phyloP scores from a whole-genome alignment of 2,329 filamentous ascomycete species.

The Xylaria sp. region DNA sequence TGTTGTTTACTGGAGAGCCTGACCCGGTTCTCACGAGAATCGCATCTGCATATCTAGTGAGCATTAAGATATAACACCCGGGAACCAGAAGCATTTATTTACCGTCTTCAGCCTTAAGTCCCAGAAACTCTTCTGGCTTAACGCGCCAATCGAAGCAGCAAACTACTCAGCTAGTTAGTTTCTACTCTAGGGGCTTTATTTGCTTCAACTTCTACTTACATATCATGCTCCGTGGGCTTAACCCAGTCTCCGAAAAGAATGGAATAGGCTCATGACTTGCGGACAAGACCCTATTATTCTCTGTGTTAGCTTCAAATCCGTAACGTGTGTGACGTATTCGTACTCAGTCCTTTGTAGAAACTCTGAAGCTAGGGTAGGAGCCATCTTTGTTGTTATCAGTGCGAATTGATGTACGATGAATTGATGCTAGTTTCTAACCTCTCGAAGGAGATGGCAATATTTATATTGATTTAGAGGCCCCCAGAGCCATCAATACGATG shows the following conservation, averaged over 20 bases:
- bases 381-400: slow-evolving; percentile 14
- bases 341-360: slow-evolving; percentile 23
- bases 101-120: slow-evolving; percentile 5
- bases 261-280: slow-evolving; percentile 14
- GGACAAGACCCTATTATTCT: slow-evolving; percentile 4
- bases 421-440: not conserved
- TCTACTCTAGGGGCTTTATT: not conserved
- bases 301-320: not conserved
- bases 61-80: not conserved
- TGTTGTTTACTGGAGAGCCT: slow-evolving; percentile 10
- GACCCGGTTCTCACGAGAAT: slow-evolving; percentile 14
- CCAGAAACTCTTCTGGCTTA: slow-evolving; percentile 16
- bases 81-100: not conserved
- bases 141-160: slow-evolving; percentile 24
- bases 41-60: not conserved
- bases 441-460: not conserved
- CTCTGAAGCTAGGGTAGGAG: slow-evolving; percentile 13
- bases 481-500: not conserved
- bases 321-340: not conserved
- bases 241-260: not conserved
- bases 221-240: slow-evolving; percentile 20
- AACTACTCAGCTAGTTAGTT: slow-evolving; percentile 4
- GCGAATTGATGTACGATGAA: not conserved
- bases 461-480: not conserved
- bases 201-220: slow-evolving; percentile 5